phyloP scores from a whole-genome alignment of 2,329 filamentous ascomycete genomes.

The Penicillium capsulatum region DNA sequence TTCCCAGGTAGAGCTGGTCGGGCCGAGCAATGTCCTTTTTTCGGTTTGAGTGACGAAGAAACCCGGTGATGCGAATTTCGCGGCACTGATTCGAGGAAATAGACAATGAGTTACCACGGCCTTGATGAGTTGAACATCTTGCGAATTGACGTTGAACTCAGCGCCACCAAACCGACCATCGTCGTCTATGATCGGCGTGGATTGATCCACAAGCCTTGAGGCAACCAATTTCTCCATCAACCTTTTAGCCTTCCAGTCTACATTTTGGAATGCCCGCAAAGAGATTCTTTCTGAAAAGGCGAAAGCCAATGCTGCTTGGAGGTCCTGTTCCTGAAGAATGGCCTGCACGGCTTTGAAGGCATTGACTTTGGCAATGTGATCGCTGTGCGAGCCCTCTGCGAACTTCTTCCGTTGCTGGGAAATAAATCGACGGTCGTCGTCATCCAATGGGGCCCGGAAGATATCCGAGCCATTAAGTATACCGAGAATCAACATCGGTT shows the following conservation, averaged over 20 bases:
- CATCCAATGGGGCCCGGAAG: constrained; percentile 28
- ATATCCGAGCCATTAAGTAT: constrained; percentile 34
- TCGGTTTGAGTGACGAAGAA: not conserved
- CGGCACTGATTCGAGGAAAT: constrained; percentile 45
- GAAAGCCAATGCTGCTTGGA: constrained; percentile 29
- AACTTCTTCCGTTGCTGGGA: constrained; percentile 29
- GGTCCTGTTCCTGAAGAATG: constrained; percentile 28
- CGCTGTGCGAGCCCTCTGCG: constrained; percentile 38
- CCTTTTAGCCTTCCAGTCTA: no score
- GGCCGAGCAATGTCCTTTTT: no score
- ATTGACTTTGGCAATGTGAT: constrained; percentile 46
- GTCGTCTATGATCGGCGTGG: constrained; percentile 21
- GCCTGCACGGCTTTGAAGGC: constrained; percentile 42
- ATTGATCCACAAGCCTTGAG: not conserved
- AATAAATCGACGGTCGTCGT: constrained; percentile 22
- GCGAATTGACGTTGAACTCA: constrained; percentile 45
- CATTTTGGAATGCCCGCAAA: not conserved
- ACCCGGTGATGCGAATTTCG: constrained; percentile 1
- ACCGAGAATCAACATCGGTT: constrained; percentile 48
- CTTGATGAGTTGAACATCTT: constrained; percentile 44
- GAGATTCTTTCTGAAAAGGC: constrained; percentile 6
- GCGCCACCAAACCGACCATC: constrained; percentile 33
- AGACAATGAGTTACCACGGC: constrained; percentile 45
- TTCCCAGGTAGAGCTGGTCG: no score
- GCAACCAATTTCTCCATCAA: no score